phyloP scores from a whole-genome alignment of 495 filamentous ascomycete genomes.

The Hypoxylon lenormandii region DNA sequence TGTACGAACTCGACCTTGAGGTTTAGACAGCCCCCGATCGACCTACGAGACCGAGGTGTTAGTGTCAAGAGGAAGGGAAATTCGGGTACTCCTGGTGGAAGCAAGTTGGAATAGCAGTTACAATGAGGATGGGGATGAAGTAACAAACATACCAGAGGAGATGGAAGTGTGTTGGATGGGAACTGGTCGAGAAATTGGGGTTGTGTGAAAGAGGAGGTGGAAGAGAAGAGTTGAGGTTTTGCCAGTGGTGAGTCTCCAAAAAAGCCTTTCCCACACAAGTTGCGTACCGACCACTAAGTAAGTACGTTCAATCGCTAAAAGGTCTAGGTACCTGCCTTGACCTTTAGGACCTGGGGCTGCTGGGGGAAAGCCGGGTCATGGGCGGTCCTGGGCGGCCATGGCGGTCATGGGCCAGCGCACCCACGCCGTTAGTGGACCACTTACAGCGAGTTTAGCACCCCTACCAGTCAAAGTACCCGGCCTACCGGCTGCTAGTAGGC shows the following conservation, averaged over 20 bases:
- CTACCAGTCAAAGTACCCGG: conserved; percentile 17
- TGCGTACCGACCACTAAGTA: conserved; percentile 41
- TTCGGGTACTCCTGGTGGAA: conserved; percentile 14
- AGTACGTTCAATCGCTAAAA: conserved; percentile 8
- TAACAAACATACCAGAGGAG: conserved; percentile 42
- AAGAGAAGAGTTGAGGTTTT: conserved; percentile 54
- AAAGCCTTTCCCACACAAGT: conserved; percentile 52
- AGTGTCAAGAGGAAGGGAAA: conserved; percentile 29
- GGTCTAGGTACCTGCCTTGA: conserved; percentile 23
- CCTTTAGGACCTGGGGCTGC: conserved; percentile 8
- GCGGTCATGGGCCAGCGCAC: conserved; percentile 31
- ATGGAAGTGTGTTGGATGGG: conserved; percentile 44
- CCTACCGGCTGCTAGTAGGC: conserved; percentile 36
- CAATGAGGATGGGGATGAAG: conserved; percentile 31
- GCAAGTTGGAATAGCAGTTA: conserved; percentile 3
- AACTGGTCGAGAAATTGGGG: conserved; percentile 46
- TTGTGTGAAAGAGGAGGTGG: conserved; percentile 54
- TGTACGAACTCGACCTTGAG: conserved; percentile 51
- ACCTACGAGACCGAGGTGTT: conserved; percentile 38
- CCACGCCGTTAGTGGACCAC: conserved; percentile 18
- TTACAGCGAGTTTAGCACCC: conserved; percentile 22
- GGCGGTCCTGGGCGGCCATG: no score
- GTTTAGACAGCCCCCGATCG: conserved; percentile 46
- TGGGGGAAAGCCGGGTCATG: conserved; percentile 8
- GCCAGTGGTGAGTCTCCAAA: conserved; percentile 50